These are phyloP conservation scores for Coemansia sp. DNA, from an alignment of 192 early-diverging fungal species.

Conservation along the genomic window DNA sequence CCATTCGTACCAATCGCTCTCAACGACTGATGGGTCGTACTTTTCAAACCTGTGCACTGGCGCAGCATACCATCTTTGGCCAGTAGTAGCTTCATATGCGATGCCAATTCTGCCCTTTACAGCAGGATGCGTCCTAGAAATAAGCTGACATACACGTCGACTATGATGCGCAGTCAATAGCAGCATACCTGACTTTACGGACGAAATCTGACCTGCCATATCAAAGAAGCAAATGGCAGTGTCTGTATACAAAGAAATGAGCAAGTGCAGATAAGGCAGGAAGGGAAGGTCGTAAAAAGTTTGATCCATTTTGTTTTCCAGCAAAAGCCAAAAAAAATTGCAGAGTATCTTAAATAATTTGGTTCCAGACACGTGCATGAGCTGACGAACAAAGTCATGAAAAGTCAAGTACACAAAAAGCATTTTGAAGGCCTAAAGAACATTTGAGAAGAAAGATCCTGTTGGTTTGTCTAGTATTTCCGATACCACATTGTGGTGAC, in stretches of 20 bases:
- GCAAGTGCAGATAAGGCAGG: too few species aligned
- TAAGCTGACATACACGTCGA: neutral
- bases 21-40: conserved; percentile 59
- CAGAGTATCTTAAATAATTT: neutral
- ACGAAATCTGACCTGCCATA: neutral
- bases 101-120: neutral
- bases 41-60: conserved; percentile 47
- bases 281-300: neutral
- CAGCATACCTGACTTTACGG: neutral
- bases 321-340: neutral
- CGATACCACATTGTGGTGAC: conserved; percentile 77
- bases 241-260: neutral
- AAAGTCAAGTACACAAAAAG: neutral
- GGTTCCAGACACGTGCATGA: conserved; percentile 2
- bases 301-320: neutral
- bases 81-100: neutral
- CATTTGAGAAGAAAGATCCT: neutral
- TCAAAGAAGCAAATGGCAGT: neutral
- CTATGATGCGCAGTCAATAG: neutral
- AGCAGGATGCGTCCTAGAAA: neutral
- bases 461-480: conserved; percentile 56
- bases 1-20: conserved; percentile 94
- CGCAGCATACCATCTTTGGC: conserved; percentile 21
- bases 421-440: neutral
- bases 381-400: neutral